Percentiles rank a stretch among this genome's conserved stretches.
Conservation (phyloP, 495 filamentous ascomycete species). For the Podospora pseudoanserina region DNA sequence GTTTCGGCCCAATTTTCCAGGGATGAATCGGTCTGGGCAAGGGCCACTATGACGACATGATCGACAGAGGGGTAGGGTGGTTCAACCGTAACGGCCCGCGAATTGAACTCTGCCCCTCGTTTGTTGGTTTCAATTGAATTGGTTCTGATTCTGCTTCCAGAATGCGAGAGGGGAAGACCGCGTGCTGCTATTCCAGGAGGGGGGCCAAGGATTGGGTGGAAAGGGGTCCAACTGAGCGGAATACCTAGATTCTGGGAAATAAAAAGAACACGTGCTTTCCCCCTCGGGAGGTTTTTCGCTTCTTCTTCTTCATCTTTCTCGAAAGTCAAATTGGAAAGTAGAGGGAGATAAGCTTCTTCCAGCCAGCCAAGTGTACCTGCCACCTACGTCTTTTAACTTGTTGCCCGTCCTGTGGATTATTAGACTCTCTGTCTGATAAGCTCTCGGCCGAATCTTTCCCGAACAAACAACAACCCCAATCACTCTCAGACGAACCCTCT, state of each 20-base stretch:
- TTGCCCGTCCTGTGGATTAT: no score
- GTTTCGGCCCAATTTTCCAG: not conserved
- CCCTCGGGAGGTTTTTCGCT: not conserved
- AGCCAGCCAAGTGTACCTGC: not conserved
- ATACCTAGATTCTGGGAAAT: not conserved
- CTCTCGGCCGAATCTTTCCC: not conserved
- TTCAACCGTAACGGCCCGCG: not conserved
- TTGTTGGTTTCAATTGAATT: not conserved
- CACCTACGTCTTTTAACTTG: not conserved
- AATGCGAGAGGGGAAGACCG: not conserved
- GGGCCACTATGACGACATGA: constrained; percentile 5
- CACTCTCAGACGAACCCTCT: not conserved
- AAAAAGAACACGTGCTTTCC: not conserved
- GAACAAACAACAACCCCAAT: not conserved
- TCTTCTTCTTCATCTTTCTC: not conserved
- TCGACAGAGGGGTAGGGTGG: constrained; percentile 4
- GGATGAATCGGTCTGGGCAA: not conserved
- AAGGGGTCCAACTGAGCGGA: not conserved
- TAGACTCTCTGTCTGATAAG: not conserved
- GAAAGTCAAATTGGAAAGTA: not conserved
- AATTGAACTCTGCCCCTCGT: not conserved
- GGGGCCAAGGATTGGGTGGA: no score
- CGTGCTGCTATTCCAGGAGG: not conserved
- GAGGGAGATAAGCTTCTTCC: not conserved
- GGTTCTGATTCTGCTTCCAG: not conserved